phyloP scores from a whole-genome alignment of 331 rosid genomes.

The Rosa hybrid region DNA sequence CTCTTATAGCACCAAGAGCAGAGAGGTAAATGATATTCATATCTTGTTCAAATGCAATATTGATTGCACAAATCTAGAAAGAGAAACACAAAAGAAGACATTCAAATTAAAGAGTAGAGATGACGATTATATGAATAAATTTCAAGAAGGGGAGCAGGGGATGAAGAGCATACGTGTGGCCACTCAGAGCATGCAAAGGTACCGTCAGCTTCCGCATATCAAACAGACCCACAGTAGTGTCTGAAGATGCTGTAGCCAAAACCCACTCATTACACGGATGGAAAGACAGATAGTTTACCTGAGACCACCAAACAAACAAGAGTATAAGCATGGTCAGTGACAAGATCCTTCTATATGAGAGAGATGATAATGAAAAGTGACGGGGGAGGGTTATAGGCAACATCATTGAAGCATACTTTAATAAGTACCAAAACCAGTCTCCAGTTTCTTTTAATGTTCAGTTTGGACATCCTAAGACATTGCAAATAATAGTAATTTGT shows the following conservation, averaged over 20 bases:
- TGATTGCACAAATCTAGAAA: not conserved
- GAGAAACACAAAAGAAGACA: not conserved
- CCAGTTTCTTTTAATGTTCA: not conserved
- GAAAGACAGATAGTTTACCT: constrained; percentile 93
- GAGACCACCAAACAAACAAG: constrained; percentile 16
- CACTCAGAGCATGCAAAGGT: constrained; percentile 70
- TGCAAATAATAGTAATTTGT: not conserved
- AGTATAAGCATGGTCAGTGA: not conserved
- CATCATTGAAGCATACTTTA: not conserved
- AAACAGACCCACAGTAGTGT: constrained; percentile 69
- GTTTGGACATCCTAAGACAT: not conserved
- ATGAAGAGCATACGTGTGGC: constrained; percentile 64
- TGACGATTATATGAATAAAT: not conserved
- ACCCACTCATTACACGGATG: constrained; percentile 80
- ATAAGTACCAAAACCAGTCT: not conserved
- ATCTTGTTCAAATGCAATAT: too few relatives aligned
- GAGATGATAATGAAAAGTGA: not conserved
- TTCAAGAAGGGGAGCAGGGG: not conserved
- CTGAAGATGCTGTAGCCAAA: constrained; percentile 96
- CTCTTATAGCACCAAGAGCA: not conserved
- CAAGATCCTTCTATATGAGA: not conserved
- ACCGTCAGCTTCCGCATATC: constrained; percentile 66
- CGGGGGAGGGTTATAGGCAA: not conserved
- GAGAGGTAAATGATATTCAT: not conserved
- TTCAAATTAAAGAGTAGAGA: not conserved